These are phyloP conservation scores for Termitomyces sp. DNA, from an alignment of 768 basidiomycete species.

Conservation along the genomic window DNA sequence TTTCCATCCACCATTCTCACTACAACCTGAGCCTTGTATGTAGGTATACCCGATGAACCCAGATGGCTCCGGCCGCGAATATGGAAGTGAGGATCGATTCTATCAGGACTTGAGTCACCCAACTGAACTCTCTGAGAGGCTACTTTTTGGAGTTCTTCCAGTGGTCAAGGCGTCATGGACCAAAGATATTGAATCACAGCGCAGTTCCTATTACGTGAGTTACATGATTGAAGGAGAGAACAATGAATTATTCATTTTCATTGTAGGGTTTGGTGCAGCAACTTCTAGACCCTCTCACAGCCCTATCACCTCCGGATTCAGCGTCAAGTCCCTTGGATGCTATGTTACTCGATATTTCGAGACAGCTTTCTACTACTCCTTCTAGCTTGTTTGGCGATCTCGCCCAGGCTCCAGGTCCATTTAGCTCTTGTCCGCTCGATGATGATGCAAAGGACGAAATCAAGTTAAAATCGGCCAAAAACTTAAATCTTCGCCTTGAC, in stretches of 20 bases:
- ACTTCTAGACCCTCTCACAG: constrained; percentile 51
- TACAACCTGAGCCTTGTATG: constrained; percentile 5
- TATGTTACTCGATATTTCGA: constrained; percentile 44
- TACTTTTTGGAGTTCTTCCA: constrained; percentile 64
- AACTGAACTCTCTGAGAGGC: constrained; percentile 28
- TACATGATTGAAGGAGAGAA: background rate
- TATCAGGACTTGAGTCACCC: background rate
- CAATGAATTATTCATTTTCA: constrained; percentile 5
- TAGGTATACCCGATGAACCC: constrained; percentile 74
- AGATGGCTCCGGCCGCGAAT: constrained; percentile 72
- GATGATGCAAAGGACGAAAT: constrained; percentile 40
- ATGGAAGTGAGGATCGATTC: constrained; percentile 58
- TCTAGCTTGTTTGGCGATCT: constrained; percentile 45
- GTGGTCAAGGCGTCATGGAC: constrained; percentile 55
- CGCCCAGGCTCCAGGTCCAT: constrained; percentile 47
- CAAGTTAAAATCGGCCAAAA: constrained; percentile 44
- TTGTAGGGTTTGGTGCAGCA: constrained; percentile 66
- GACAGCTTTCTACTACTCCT: constrained; percentile 57
- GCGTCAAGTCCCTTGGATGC: constrained; percentile 42
- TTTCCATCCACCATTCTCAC: background rate
- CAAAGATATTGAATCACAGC: constrained; percentile 52
- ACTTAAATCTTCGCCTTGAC: constrained; percentile 52
- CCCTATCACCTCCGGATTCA: constrained; percentile 36
- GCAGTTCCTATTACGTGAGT: constrained; percentile 72
- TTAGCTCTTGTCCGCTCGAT: constrained; percentile 47